A percentile compares a stretch with the other conserved stretches of the same genome.
Conservation (phyloP, 768 basidiomycete genomes). For the Xanthoconium stramineum region DNA sequence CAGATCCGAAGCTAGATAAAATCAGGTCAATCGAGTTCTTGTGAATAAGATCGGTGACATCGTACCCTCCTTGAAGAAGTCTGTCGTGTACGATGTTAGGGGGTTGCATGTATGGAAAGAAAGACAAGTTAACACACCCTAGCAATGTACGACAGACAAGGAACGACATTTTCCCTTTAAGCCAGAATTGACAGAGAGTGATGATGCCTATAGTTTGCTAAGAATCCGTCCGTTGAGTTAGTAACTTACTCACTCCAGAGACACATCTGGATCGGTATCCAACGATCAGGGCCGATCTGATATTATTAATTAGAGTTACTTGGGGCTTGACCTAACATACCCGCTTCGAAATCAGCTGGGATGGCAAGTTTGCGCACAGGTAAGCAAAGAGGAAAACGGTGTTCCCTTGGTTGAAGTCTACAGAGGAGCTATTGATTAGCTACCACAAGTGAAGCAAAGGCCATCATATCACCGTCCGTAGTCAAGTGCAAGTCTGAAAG, state of each 20-base stretch:
- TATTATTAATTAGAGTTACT: background rate
- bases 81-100: conserved; percentile 15
- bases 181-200: conserved; percentile 51
- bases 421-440: too few species aligned
- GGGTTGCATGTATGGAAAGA: background rate
- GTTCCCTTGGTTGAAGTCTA: conserved; percentile 58
- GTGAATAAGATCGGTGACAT: too few species aligned
- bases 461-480: conserved; percentile 38
- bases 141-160: conserved; percentile 47
- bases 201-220: conserved; percentile 33
- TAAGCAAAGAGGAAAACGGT: conserved; percentile 51
- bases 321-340: conserved; percentile 27
- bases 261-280: too few species aligned
- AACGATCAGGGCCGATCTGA: conserved; percentile 58
- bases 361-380: conserved; percentile 56
- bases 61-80: conserved; percentile 47
- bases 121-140: conserved; percentile 28
- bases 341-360: conserved; percentile 59
- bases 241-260: too few species aligned
- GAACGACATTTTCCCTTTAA: conserved; percentile 52
- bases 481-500: conserved; percentile 53
- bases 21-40: background rate
- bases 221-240: background rate
- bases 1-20: conserved; percentile 47
- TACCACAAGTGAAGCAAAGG: background rate